Evolutionary conservation across 2,329 filamentous ascomycete species (phyloP), one percentile per base, ranked within the genome.

Genomic region (Plectosphaerella plurivora): DNA sequence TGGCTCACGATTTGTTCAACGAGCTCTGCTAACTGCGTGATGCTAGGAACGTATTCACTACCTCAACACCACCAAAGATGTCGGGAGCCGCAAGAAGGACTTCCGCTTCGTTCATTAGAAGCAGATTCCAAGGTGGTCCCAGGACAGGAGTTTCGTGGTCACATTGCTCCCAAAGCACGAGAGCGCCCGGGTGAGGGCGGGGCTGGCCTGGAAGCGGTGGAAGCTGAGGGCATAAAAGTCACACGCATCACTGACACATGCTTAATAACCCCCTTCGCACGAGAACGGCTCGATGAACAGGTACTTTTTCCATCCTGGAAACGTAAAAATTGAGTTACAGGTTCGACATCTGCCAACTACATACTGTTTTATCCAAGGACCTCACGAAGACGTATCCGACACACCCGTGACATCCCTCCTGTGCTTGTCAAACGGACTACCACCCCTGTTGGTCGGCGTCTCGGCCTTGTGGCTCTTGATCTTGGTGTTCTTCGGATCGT

Each of bases 351-450:
- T 22, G 22, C 22, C 22, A 22, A 22, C 22, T 22, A 33, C 28
- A 12, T 33, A 33, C 4, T 12, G 2, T 18, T 14, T n/a, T 4
- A 1, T 16, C 12, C 1, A 15, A n/a, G 47, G 12, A 22, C 18
- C 28, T 33, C 28, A 33, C 28, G 3, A 8, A 33, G 51, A 36
- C 0, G 53, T 52, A 2, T 35, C 7, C 20, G 54, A 47, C 1
- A 51, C 50, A 0, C 53, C 41, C 7, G 55, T 57, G 0, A 56
- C 55, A 2, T 57, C 55, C 47, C 25, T 54, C 5, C 54, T 25
- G n/a, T 57, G 54, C 48, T 57, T 57, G 4, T 57, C 55, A 22
- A 25, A 57, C 0, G 53, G 54, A 18, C 55, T 57, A 2, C 55
- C 55, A 4, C 55, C 55, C 8, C 39, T 44, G n/a, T 57, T 57